Evolutionary conservation across 306 rosid species (phyloP).

Genomic region (Lagenaria siceraria): DNA sequence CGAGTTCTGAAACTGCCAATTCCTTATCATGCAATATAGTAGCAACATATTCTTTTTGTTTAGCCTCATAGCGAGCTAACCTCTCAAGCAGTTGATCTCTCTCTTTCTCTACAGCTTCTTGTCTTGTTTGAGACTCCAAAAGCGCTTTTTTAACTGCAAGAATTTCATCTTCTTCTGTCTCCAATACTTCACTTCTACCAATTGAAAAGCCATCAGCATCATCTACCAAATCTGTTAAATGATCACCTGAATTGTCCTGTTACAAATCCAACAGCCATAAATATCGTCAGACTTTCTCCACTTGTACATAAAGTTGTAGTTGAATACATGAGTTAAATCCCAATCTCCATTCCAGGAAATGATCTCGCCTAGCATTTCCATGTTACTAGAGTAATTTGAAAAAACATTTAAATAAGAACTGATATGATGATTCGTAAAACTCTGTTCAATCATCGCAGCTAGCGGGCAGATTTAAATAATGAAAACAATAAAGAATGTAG

Average conservation of each 20-base stretch:
- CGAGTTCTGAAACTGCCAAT: conserved; percentile 47
- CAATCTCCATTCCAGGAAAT: neutral
- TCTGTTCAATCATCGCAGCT: neutral
- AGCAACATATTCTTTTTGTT: conserved; percentile 37
- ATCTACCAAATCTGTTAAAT: conserved; percentile 22
- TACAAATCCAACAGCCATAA: conserved; percentile 24
- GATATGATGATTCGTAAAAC: neutral
- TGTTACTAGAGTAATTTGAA: neutral
- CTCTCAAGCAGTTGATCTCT: conserved; percentile 48
- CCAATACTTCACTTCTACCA: conserved; percentile 23
- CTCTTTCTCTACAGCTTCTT: conserved; percentile 45
- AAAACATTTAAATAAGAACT: neutral
- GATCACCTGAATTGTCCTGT: conserved; percentile 44
- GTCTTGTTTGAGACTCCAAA: conserved; percentile 37
- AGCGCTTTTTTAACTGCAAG: conserved; percentile 29
- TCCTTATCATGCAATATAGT: conserved; percentile 56
- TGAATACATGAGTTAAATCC: neutral
- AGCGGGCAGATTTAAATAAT: neutral
- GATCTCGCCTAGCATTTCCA: neutral
- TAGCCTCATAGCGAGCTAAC: conserved; percentile 43
- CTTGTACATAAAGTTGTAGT: neutral
- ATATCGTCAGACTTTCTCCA: conserved; percentile 7
- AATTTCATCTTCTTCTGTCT: conserved; percentile 28
- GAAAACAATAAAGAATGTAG: neutral
- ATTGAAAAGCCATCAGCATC: conserved; percentile 26